Evolutionary conservation across 805 yeast species (phyloP), one percentile per base, ranked within the genome.

Genomic region (Wickerhamomyces silvicola): DNA sequence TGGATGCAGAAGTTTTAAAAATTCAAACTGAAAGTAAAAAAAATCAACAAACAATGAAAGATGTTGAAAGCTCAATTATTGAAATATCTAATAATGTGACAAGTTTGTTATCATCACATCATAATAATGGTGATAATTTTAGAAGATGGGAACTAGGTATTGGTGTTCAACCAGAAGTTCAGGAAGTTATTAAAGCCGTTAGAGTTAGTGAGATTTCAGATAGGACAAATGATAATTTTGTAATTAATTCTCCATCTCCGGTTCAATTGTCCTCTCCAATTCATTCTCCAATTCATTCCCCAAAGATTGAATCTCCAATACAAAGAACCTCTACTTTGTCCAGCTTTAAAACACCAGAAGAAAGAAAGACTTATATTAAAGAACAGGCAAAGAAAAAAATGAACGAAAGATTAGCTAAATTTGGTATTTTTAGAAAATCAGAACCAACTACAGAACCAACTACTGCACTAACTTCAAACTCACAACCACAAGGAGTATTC

Each of bases 71-170:
- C 8, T 77, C 92, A 15, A 81, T 87, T 41, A 67, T 68, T 35
- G 80, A 75, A n/a, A 61, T 86, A 17, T 64, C 66, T n/a, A 40
- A 51, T 4, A 61, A 60, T 26, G 59, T 70, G 7, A 46, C 64
- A 14, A 47, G n/a, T n/a, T 54, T 6, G 36, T 49, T 4, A 37
- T 60, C 12, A 46, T 35, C 16, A 26, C 18, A 6, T 29, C 36
- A 38, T n/a, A 44, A 41, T 11, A 42, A 43, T 24, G 45, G 38
- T 18, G 56, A 52, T 27, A 62, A 56, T 32, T 63, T 58, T 13
- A 68, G 74, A 20, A 78, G 81, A 47, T 88, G 92, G 90, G 95
- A 82, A 41, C 68, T 74, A 24, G 96, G 94, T 10, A 61, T 77
- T 28, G 94, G 92, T 22, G 75, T 86, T 10, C 77, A 73, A 44